phyloP scores from a whole-genome alignment of 2,329 filamentous ascomycete species.

The Colletotrichum tropicale region DNA sequence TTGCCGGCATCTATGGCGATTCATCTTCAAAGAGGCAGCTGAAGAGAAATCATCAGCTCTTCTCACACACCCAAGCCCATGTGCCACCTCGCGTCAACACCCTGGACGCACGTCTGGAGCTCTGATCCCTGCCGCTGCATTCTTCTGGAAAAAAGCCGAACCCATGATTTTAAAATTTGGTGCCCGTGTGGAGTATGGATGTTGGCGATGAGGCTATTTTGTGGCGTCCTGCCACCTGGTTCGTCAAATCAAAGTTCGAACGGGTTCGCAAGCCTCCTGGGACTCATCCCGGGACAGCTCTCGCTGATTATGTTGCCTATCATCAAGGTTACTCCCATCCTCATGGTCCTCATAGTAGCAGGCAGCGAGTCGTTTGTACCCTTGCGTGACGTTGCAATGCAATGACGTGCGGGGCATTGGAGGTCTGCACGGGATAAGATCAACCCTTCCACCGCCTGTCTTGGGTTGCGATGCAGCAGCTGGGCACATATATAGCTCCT shows the following conservation, averaged over 20 bases:
- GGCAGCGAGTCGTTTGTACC: neutral
- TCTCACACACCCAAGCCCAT: neutral
- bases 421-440: neutral
- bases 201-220: slow-evolving; percentile 1
- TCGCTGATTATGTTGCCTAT: neutral
- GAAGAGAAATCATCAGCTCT: neutral
- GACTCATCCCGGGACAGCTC: neutral
- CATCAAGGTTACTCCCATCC: neutral
- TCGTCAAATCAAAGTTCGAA: neutral
- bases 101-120: neutral
- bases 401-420: slow-evolving; percentile 10
- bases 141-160: neutral
- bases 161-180: neutral
- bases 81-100: neutral
- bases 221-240: neutral
- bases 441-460: neutral
- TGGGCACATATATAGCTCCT: neutral
- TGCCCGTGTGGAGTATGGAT: neutral
- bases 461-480: neutral
- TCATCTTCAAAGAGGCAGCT: slow-evolving; percentile 1
- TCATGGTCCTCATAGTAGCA: neutral
- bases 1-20: slow-evolving; percentile 5
- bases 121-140: neutral
- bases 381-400: slow-evolving; percentile 20
- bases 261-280: neutral